Evolutionary conservation across 2,329 filamentous ascomycete species (phyloP).

Genomic region (Penicillium hesseltinei): DNA sequence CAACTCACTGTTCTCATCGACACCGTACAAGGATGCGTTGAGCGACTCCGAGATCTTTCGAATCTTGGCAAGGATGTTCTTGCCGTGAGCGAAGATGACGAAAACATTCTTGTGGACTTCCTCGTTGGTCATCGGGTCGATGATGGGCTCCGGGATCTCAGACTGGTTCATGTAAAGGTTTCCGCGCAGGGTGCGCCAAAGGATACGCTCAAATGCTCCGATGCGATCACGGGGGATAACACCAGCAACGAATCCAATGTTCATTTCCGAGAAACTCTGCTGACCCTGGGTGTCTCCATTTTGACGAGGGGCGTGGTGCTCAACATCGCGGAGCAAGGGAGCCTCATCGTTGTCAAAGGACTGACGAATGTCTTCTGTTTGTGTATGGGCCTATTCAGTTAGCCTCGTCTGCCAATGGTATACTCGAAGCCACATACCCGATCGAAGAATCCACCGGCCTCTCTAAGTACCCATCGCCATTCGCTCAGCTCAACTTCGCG

Average conservation of each 20-base stretch:
- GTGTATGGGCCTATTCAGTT: slow-evolving; percentile 69
- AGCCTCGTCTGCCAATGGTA: background rate
- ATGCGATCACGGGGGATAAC: slow-evolving; percentile 93
- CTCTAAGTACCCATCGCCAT: slow-evolving; percentile 96
- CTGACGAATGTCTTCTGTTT: slow-evolving; percentile 92
- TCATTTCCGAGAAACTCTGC: slow-evolving; percentile 92
- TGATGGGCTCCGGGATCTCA: slow-evolving; percentile 89
- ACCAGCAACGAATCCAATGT: slow-evolving; percentile 96
- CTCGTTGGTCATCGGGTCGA: slow-evolving; percentile 91
- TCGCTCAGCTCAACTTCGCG: slow-evolving; percentile 94
- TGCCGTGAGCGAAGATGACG: slow-evolving; percentile 97
- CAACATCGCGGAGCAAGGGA: slow-evolving; percentile 86
- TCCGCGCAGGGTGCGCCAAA: slow-evolving; percentile 94
- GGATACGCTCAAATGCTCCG: slow-evolving; percentile 91
- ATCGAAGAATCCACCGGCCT: slow-evolving; percentile 97
- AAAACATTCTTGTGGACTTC: slow-evolving; percentile 96
- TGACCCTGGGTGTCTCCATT: slow-evolving; percentile 67
- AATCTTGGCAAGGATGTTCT: slow-evolving; percentile 98
- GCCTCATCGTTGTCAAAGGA: slow-evolving; percentile 87
- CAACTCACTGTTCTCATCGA: slow-evolving; percentile 95
- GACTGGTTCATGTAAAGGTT: slow-evolving; percentile 99
- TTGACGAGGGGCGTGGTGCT: slow-evolving; percentile 66
- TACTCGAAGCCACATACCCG: slow-evolving; percentile 46
- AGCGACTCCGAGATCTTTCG: slow-evolving; percentile 98
- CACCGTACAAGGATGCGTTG: slow-evolving; percentile 90